Evolutionary conservation across 2,329 filamentous ascomycete species (phyloP), one percentile per base, ranked within the genome.

Genomic region (Alternaria sp.): DNA sequence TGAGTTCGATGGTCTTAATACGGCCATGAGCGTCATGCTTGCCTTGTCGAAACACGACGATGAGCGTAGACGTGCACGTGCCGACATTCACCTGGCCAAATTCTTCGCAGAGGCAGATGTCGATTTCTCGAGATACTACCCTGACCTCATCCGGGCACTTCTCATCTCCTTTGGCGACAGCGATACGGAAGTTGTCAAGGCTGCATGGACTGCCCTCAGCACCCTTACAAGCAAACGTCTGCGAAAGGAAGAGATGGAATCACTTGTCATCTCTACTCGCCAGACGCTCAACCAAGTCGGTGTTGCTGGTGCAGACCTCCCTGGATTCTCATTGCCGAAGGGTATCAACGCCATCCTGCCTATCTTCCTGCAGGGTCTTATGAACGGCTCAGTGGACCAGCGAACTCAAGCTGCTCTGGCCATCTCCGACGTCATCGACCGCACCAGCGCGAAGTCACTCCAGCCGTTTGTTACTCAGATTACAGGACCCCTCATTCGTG

Each of bases 391-490:
- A 41, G 85, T 92, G 15, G 96, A 99, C 6, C 96, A 99, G 83
- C 88, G 94, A 78, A 96, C 93, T 25, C 92, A 96, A 78, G 90
- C 96, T 61, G 96, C 96, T 49, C 86, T 98, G 66, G 96, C 93
- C 60, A 96, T 99, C 71, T 97, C 94, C 3, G 96, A 99, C 78
- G 92, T 99, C 70, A 91, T 98, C 68, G 96, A 98, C 82, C 90
- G 96, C 61, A 96, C 96, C 25, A 95, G 90, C 79, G 89, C 93
- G 70, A 90, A 94, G 63, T 90, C 94, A 20, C 85, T 99, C 66
- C 96, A 96, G 81, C 93, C 94, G 8, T 98, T 96, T 75, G 96
- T 99, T 64, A 97, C 95, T 28, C 94, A 97, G 76, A 97, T 99
- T 72, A 98, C 96, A 6, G 96, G 96, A 77, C 96, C 96, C 21